Conservation (phyloP, 768 basidiomycete genomes). For the Suillus brevipes region DNA sequence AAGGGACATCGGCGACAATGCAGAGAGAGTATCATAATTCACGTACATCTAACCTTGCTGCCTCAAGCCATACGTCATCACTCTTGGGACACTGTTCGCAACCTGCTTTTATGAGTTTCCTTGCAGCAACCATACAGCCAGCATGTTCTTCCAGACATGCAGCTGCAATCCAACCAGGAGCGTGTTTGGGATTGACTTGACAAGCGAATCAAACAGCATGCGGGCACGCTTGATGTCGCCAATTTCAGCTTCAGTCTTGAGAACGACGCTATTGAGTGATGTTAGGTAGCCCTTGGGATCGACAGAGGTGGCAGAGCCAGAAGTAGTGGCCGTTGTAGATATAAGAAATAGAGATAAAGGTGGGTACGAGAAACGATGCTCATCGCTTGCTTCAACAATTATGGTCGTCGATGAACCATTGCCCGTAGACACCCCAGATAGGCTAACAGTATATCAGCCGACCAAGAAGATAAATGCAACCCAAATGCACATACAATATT, state of each 20-base stretch:
- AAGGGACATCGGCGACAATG: not conserved
- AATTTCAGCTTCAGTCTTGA: constrained; percentile 95
- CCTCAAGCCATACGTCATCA: constrained; percentile 98
- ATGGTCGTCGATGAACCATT: constrained; percentile 13
- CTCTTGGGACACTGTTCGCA: constrained; percentile 96
- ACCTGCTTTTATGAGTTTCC: constrained; percentile 90
- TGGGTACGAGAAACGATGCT: not conserved
- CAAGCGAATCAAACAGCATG: constrained; percentile 93
- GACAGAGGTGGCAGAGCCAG: constrained; percentile 82
- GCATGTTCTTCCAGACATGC: constrained; percentile 96
- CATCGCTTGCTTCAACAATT: constrained; percentile 2
- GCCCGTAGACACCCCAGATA: constrained; percentile 13
- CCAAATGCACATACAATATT: not conserved
- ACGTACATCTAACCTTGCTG: constrained; percentile 88
- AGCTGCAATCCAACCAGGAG: constrained; percentile 98
- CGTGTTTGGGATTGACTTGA: constrained; percentile 95
- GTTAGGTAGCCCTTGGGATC: constrained; percentile 99
- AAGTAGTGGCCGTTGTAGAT: constrained; percentile 51
- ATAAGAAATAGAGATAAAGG: not conserved
- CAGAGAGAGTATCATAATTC: not conserved
- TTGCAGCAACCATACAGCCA: constrained; percentile 91
- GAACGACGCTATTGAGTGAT: constrained; percentile 84
- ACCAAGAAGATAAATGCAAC: too few relatives aligned
- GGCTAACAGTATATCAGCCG: not conserved
- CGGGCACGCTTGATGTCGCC: constrained; percentile 98